A percentile compares a stretch with the other conserved stretches of the same genome.
These are phyloP conservation scores for Linum usitatissimum DNA, from an alignment of 345 rosid genomes.

Conservation along the genomic window DNA sequence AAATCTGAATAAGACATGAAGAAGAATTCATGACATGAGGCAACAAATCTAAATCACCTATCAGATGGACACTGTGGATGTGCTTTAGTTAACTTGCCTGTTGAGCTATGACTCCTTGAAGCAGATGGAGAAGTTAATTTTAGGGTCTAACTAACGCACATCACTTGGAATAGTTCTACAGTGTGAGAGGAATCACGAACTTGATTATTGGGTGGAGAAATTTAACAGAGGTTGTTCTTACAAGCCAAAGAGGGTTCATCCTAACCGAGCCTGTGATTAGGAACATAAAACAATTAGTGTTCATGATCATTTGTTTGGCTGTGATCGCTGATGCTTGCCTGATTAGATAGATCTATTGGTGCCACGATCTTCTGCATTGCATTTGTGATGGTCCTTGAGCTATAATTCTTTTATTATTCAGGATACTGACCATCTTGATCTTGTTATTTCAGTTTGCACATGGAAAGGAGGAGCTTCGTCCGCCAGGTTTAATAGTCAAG, in stretches of 20 bases:
- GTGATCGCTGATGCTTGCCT: not conserved
- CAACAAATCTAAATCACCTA: not conserved
- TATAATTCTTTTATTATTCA: not conserved
- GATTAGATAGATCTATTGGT: not conserved
- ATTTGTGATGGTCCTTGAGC: not conserved
- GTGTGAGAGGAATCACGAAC: not conserved
- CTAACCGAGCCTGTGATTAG: not conserved
- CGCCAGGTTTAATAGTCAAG: conserved; percentile 18
- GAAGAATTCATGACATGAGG: no score
- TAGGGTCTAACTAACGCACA: not conserved
- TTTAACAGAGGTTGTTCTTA: not conserved
- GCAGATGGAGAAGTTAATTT: not conserved
- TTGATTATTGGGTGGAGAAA: not conserved
- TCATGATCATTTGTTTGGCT: not conserved
- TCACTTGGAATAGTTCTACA: not conserved
- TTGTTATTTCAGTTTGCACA: conserved; percentile 32
- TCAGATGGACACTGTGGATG: not conserved
- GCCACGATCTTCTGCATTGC: not conserved
- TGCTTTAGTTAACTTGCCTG: not conserved
- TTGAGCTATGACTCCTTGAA: not conserved
- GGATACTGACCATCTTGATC: not conserved
- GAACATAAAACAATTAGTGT: not conserved
- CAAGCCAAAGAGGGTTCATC: not conserved
- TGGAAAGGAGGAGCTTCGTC: conserved; percentile 39
- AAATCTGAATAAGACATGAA: not conserved